These are phyloP conservation scores for Tuber magnatum DNA, from an alignment of 495 filamentous ascomycete species.

Conservation along the genomic window DNA sequence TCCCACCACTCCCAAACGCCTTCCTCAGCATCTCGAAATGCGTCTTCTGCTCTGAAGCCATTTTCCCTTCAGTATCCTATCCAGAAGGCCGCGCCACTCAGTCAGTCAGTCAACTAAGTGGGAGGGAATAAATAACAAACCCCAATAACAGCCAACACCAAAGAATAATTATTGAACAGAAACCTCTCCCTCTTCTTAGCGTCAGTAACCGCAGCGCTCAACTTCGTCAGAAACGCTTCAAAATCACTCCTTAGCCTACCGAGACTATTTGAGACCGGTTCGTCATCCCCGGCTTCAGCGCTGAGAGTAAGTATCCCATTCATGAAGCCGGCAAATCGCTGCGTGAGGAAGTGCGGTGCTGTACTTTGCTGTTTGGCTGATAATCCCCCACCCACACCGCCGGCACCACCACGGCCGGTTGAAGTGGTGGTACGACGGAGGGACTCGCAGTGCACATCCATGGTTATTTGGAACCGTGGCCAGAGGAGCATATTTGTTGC, in stretches of 20 bases:
- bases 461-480: slow-evolving; percentile 88
- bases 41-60: slow-evolving; percentile 65
- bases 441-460: slow-evolving; percentile 87
- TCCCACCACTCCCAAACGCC: slow-evolving; percentile 28
- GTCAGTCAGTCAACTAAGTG: slow-evolving; percentile 21
- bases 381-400: slow-evolving; percentile 47
- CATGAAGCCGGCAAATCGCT: slow-evolving; percentile 83
- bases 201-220: slow-evolving; percentile 48
- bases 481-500: slow-evolving; percentile 91
- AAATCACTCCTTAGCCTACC: slow-evolving; percentile 66
- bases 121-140: slow-evolving; percentile 41
- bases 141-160: slow-evolving; percentile 84
- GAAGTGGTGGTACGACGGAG: slow-evolving; percentile 56
- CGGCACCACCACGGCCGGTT: slow-evolving; percentile 51
- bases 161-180: slow-evolving; percentile 85
- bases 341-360: slow-evolving; percentile 83
- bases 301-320: slow-evolving; percentile 76
- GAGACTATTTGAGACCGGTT: slow-evolving; percentile 77
- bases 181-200: slow-evolving; percentile 76
- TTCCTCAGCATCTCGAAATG: slow-evolving; percentile 58
- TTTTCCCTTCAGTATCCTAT: slow-evolving; percentile 66
- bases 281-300: slow-evolving; percentile 81
- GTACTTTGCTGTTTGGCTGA: slow-evolving; percentile 60
- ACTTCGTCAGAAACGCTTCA: slow-evolving; percentile 65
- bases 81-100: slow-evolving; percentile 13